Evolutionary conservation across 2,329 filamentous ascomycete species (phyloP), one percentile per base, ranked within the genome.

Genomic region (Penicillium sp.): DNA sequence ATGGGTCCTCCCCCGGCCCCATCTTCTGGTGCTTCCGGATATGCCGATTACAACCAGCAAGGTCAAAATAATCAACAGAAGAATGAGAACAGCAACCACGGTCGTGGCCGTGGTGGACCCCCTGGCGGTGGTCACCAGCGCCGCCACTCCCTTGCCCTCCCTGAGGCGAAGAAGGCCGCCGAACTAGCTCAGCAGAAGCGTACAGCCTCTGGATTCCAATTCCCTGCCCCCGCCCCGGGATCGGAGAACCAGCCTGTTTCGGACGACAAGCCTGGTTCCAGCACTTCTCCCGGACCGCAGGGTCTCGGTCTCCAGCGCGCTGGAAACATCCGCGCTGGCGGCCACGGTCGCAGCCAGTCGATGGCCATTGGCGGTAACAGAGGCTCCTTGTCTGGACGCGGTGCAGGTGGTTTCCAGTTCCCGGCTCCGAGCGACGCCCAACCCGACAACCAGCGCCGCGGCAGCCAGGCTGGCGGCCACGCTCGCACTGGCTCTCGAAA

Each of bases 101-200:
- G 91, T 68, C 90, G 92, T 71, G 89, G 89, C 64, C 89, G 93
- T 72, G 89, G 90, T 66, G 89, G 89, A 64, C 84, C 87, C 62
- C 83, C 87, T 64, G 85, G 52, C 62, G 79, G 88, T 71, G 94
- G 94, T 63, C 95, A 99, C 76, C 90, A 96, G 78, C 88, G 95
- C 74, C 89, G 95, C 78, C 95, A 99, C 80, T 99, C 95, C 22
- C 84, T 99, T 66, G 95, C 93, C 65, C 83, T 99, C 66, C 92
- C 93, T 40, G 95, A 99, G 78, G 95, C 95, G 53, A 98, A 97
- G 81, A 98, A 97, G 82, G 95, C 95, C 52, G 95, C 95, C 59
- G 95, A 99, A 77, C 81, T 97, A 65, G 95, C 95, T 52, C 95
- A 99, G 80, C 94, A 97, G 83, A 97, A 97, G 81, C 86, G 93